phyloP scores from a whole-genome alignment of 2,329 filamentous ascomycete species.

The Penicillium vulpinum region DNA sequence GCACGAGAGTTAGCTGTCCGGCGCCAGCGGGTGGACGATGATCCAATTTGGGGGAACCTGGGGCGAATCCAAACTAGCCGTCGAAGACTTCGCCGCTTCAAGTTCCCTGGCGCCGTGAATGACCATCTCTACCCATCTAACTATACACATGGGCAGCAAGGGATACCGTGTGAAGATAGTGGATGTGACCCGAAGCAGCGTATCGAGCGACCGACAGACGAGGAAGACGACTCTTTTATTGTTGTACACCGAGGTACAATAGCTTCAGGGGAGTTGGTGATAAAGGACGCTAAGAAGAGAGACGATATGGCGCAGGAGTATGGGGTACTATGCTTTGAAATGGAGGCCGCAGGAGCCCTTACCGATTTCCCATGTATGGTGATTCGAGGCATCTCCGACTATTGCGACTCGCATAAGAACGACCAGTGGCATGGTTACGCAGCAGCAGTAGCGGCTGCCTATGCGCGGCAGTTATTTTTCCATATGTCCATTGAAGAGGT shows the following conservation, averaged over 20 bases:
- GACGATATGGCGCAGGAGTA: conserved; percentile 12
- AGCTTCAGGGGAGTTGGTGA: conserved; percentile 20
- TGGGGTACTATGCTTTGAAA: conserved; percentile 18
- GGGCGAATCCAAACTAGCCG: not conserved
- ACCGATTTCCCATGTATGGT: conserved; percentile 16
- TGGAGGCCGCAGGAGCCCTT: conserved; percentile 15
- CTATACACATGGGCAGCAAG: conserved; percentile 10
- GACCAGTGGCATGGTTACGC: conserved; percentile 15
- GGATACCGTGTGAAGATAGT: conserved; percentile 5
- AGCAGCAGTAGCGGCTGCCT: conserved; percentile 14
- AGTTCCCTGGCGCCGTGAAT: conserved; percentile 9
- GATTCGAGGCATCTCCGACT: conserved; percentile 24
- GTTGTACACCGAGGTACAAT: conserved; percentile 22
- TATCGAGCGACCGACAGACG: conserved; percentile 1
- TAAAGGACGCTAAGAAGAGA: conserved; percentile 18
- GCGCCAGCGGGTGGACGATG: conserved; percentile 1
- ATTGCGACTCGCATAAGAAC: conserved; percentile 24
- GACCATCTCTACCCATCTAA: conserved; percentile 13
- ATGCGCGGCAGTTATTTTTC: not conserved
- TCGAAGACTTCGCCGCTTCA: not conserved
- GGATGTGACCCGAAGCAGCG: conserved; percentile 7
- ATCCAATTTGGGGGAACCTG: conserved; percentile 7
- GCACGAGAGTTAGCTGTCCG: conserved; percentile 9
- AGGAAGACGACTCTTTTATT: conserved; percentile 4
- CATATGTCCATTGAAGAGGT: conserved; percentile 1